phyloP scores from a whole-genome alignment of 192 early-diverging fungal species.

The Coemansia sp. region DNA sequence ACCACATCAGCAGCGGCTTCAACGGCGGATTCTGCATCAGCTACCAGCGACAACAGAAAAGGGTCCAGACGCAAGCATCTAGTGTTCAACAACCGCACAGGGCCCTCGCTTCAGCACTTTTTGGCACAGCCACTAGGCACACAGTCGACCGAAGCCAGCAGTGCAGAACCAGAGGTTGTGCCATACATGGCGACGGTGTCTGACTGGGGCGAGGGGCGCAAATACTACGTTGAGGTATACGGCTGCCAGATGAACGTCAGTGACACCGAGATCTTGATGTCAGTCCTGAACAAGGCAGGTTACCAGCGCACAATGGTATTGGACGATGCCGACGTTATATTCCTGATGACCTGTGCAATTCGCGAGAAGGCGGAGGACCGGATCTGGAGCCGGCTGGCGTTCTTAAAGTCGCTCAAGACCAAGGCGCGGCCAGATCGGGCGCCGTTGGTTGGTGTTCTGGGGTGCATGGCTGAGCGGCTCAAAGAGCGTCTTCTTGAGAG shows the following conservation, averaged over 20 bases:
- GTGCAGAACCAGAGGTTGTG: constrained; percentile 27
- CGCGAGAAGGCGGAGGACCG: constrained; percentile 72
- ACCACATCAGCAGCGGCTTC: too few species aligned
- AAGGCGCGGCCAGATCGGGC: constrained; percentile 55
- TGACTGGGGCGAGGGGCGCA: constrained; percentile 59
- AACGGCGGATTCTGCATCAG: too few species aligned
- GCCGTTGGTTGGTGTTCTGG: constrained; percentile 71
- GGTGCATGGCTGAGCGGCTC: constrained; percentile 78
- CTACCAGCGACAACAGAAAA: background rate
- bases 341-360: constrained; percentile 77
- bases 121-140: constrained; percentile 31
- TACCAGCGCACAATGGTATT: constrained; percentile 59
- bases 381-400: constrained; percentile 66
- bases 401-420: constrained; percentile 57
- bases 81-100: constrained; percentile 48
- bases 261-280: constrained; percentile 75
- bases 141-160: background rate
- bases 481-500: constrained; percentile 67
- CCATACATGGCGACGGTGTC: constrained; percentile 40
- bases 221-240: constrained; percentile 75
- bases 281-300: constrained; percentile 65
- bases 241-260: constrained; percentile 84
- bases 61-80: constrained; percentile 20
- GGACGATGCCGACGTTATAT: constrained; percentile 63
- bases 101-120: constrained; percentile 52